phyloP scores from a whole-genome alignment of 2,329 filamentous ascomycete species.

The Zymoseptoria passerinii region DNA sequence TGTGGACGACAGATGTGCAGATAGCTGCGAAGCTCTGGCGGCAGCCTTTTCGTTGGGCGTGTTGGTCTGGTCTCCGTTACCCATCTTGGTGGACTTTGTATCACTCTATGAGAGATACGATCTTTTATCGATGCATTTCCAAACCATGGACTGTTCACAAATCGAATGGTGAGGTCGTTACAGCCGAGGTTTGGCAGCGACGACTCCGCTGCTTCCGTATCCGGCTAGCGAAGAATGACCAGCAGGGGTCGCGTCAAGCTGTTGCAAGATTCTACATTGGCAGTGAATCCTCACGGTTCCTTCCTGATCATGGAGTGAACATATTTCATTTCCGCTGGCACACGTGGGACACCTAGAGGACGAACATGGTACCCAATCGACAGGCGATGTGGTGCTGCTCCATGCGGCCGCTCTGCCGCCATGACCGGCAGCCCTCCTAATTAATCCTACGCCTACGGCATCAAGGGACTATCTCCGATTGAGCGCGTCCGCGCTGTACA shows the following conservation, averaged over 20 bases:
- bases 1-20: conserved; percentile 17
- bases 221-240: not conserved
- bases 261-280: no score
- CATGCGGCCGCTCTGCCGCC: no score
- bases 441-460: no score
- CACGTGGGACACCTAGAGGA: no score
- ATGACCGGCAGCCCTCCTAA: no score
- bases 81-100: not conserved
- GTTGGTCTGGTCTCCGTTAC: not conserved
- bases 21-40: conserved; percentile 23
- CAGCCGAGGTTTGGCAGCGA: not conserved
- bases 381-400: no score
- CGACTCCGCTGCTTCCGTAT: not conserved
- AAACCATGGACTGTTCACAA: not conserved
- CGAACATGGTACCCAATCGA: no score
- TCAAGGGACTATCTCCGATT: no score
- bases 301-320: no score
- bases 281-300: no score
- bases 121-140: not conserved
- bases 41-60: conserved; percentile 13
- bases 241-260: not conserved
- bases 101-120: not conserved
- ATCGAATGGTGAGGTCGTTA: not conserved
- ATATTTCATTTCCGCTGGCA: no score
- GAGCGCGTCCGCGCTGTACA: no score